A percentile compares a stretch with the other conserved stretches of the same genome.
These are phyloP conservation scores for Cucumis sativus DNA, from an alignment of 306 rosid genomes.

Conservation along the genomic window Cucumber_9930_V3 NC_026657.2:32667001-32667500, in stretches of 20 bases:
- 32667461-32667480: conserved; percentile 21
- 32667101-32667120: conserved; percentile 85
- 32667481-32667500: conserved; percentile 1
- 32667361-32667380: conserved; percentile 26
- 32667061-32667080: conserved; percentile 66
- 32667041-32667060: conserved; percentile 52
- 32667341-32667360: conserved; percentile 37
- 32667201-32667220: conserved; percentile 17
- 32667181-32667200: conserved; percentile 68
- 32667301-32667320: conserved; percentile 36
- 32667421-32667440: conserved; percentile 51
- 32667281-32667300: conserved; percentile 44
- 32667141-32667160: conserved; percentile 87
- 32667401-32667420: conserved; percentile 16
- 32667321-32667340: conserved; percentile 51
- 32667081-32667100: conserved; percentile 76
- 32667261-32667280: conserved; percentile 32
- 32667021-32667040: conserved; percentile 65
- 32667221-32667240: conserved; percentile 12
- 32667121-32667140: conserved; percentile 81
- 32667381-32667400: conserved; percentile 48
- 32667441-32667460: conserved; percentile 84
- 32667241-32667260: conserved; percentile 4
- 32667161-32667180: conserved; percentile 85
- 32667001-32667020: conserved; percentile 60